Percentiles rank a stretch among this genome's conserved stretches.
phyloP scores from a whole-genome alignment of 345 rosid species.

The Syzygium aqueum region DNA sequence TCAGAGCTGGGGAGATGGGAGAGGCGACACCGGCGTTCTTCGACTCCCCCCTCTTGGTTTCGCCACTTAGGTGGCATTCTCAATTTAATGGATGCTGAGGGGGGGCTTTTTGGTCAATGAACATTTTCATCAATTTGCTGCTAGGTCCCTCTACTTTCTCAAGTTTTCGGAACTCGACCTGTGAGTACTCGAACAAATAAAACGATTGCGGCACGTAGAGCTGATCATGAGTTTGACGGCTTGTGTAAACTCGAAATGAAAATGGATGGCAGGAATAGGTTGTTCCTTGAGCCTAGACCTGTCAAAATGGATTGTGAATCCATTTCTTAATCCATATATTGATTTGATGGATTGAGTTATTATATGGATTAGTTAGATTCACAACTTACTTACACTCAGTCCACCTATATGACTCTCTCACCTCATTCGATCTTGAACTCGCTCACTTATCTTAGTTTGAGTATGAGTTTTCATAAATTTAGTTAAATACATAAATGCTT shows the following conservation, averaged over 20 bases:
- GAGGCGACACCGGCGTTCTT: neutral
- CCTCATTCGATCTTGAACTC: too few species aligned
- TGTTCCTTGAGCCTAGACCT: neutral
- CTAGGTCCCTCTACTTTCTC: neutral
- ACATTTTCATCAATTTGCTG: neutral
- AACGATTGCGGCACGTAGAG: rapidly evolving
- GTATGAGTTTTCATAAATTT: too few species aligned
- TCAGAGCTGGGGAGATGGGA: neutral
- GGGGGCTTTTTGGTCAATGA: neutral
- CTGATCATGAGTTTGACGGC: neutral
- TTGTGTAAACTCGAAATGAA: neutral
- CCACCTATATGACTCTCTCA: too few species aligned
- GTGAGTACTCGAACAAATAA: rapidly evolving
- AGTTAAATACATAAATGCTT: too few species aligned
- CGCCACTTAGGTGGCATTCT: neutral
- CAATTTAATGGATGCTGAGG: neutral
- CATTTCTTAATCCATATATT: too few species aligned
- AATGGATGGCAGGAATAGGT: neutral
- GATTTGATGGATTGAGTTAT: too few species aligned
- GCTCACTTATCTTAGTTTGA: too few species aligned
- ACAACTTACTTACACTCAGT: too few species aligned
- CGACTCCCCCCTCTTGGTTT: neutral
- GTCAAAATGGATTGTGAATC: too few species aligned
- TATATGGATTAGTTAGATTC: too few species aligned
- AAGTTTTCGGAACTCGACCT: neutral